Evolutionary conservation across 345 rosid species (phyloP).

Genomic region (Melastoma malabathricum): DNA sequence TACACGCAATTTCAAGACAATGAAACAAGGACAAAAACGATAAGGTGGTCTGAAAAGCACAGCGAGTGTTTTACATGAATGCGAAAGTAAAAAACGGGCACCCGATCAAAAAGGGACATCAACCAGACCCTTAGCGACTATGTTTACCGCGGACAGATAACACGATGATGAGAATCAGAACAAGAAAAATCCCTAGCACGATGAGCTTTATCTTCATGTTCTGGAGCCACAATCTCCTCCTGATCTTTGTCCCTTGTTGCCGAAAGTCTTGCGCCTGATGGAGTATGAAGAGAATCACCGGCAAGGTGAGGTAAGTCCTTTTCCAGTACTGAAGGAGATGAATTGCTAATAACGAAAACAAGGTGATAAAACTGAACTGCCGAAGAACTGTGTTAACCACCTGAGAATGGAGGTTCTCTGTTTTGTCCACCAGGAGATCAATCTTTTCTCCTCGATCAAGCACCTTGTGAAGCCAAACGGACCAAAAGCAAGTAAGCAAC

Average conservation of each 20-base stretch:
- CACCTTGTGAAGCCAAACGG: conserved; percentile 22
- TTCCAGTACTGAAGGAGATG: background rate
- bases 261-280: conserved; percentile 67
- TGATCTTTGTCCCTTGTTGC: conserved; percentile 51
- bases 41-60: no score
- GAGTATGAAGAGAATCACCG: background rate
- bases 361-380: background rate
- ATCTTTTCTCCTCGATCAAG: conserved; percentile 79
- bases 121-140: conserved; percentile 18
- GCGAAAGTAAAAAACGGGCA: no score
- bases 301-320: background rate
- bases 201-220: conserved; percentile 68
- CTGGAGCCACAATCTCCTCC: conserved; percentile 67
- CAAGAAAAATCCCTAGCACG: conserved; percentile 39
- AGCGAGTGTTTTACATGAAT: no score
- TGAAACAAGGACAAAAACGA: no score
- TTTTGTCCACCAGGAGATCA: conserved; percentile 64
- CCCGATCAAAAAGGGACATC: no score
- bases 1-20: no score
- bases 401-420: conserved; percentile 73
- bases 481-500: background rate
- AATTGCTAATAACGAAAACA: background rate
- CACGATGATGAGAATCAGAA: conserved; percentile 46
- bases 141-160: conserved; percentile 28
- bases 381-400: conserved; percentile 14